These are phyloP conservation scores for Coix lacrymajobi DNA, from an alignment of 176 grass and related monocot species.

Conservation along the genomic window DNA sequence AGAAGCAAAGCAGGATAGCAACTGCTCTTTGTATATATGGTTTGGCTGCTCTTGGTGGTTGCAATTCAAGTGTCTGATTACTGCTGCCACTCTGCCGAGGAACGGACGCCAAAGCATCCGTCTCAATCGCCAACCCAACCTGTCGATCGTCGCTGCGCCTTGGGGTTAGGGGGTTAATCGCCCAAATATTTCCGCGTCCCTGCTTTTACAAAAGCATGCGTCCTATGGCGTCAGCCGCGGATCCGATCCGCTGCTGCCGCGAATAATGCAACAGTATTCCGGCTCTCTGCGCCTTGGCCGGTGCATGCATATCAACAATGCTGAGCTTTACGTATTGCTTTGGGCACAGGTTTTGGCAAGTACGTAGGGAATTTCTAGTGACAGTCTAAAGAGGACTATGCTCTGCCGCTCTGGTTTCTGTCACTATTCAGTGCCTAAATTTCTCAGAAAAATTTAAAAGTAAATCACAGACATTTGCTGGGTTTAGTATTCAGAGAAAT, in stretches of 20 bases:
- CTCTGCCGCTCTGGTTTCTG: background rate
- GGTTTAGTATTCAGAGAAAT: too few relatives aligned
- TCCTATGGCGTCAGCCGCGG: conserved; percentile 14
- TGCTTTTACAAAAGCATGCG: conserved; percentile 16
- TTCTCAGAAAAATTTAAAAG: background rate
- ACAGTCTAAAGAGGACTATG: background rate
- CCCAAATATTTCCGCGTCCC: background rate
- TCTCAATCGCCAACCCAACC: background rate
- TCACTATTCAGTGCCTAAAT: background rate
- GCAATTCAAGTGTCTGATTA: conserved; percentile 23
- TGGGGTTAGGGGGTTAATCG: background rate
- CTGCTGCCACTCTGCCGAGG: conserved; percentile 16
- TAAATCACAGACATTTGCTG: too few relatives aligned
- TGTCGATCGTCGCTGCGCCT: background rate
- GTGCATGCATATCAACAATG: background rate
- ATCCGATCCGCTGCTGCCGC: conserved; percentile 22
- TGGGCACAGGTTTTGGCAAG: background rate
- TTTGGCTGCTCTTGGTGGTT: conserved; percentile 18
- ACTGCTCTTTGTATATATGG: background rate
- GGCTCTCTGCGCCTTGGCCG: background rate
- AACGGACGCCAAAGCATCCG: background rate
- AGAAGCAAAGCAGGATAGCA: conserved; percentile 6
- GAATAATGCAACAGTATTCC: conserved; percentile 15
- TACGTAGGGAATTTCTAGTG: background rate
- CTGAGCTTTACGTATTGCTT: background rate